phyloP scores from a whole-genome alignment of 2,329 filamentous ascomycete species.

The Claviceps spartinae region DNA sequence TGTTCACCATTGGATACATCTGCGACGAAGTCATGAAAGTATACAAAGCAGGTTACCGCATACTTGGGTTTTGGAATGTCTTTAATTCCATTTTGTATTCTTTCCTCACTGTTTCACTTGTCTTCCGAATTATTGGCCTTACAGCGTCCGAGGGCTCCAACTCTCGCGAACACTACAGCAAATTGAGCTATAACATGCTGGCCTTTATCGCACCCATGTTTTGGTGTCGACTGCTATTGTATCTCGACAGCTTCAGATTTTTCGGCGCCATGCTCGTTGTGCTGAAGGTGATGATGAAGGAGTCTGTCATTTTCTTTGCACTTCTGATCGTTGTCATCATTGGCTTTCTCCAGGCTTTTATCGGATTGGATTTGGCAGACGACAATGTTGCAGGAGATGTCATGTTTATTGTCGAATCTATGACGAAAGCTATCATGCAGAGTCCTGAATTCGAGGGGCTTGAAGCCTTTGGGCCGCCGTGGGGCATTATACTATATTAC shows the following conservation, averaged over 20 bases:
- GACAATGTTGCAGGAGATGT: slow-evolving; percentile 55
- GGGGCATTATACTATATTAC: slow-evolving; percentile 92
- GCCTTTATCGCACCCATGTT: slow-evolving; percentile 94
- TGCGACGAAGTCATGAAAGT: slow-evolving; percentile 80
- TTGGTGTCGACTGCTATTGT: slow-evolving; percentile 84
- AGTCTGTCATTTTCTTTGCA: slow-evolving; percentile 92
- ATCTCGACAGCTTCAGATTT: slow-evolving; percentile 86
- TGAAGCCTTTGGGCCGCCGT: slow-evolving; percentile 81
- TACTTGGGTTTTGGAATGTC: slow-evolving; percentile 92
- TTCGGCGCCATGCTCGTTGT: slow-evolving; percentile 98
- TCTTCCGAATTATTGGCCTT: slow-evolving; percentile 67
- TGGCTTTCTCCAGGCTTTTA: slow-evolving; percentile 85
- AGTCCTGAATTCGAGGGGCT: slow-evolving; percentile 82
- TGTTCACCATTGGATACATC: slow-evolving; percentile 84
- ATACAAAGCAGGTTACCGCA: slow-evolving; percentile 85
- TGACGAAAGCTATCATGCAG: slow-evolving; percentile 85
- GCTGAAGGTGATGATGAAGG: slow-evolving; percentile 87
- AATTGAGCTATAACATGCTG: slow-evolving; percentile 83
- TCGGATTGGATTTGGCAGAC: slow-evolving; percentile 78
- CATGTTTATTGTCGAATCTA: slow-evolving; percentile 61
- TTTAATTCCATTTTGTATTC: slow-evolving; percentile 80
- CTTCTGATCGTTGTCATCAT: slow-evolving; percentile 71
- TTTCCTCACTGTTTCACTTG: slow-evolving; percentile 64
- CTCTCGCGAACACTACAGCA: slow-evolving; percentile 51
- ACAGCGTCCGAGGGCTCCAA: slow-evolving; percentile 36